Base-by-base conservation (phyloP, 1,284 basidiomycete species). In the Spongispora temasekensis region DNA sequence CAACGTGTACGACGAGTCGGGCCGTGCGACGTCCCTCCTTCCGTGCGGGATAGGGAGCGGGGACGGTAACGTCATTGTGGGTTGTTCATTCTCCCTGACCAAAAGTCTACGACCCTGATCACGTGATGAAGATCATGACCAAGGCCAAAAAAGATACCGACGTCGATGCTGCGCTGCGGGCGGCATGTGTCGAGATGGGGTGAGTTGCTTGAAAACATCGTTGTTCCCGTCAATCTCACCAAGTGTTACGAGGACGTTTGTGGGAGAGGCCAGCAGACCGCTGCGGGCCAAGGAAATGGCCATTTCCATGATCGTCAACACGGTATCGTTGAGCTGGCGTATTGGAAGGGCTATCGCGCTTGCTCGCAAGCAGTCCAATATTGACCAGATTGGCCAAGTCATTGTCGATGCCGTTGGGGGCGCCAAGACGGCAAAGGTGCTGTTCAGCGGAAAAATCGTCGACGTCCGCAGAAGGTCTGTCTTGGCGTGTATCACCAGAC, bases 361-460 rank as follows among this genome's bases (percentile, higher is more conserved):
- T 3, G 77, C 78, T 44, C 72, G 78, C 40, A 75, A 73, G 60
- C 69, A 76, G 69, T 79, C 77, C 53, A 75, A 80, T 48, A 75
- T 83, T 53, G 77, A 79, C 60, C 71, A 75, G 34, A 78, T 87
- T 4, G 79, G 83, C 1, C 70, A 78, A 7, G 78, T 80, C 21
- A 77, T 87, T 46, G 77, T 85, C 17, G 77, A 79, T 17, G 65
- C 80, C 7, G 77, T 81, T 58, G 81, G 82, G 25, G 84, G 83
- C 0, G 1, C 61, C 25, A 63, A 64, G 51, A 74, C 77, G 12
- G 74, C 76, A 19, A 78, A 76, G 51, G 78, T 83, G 21, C 63
- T 87, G 51, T 86, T 87, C 67, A 72, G 76, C 21, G 85, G 85
- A 9, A 87, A 87, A 75, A 84, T 87, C 46, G 63, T 79, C 28